Evolutionary conservation across 768 basidiomycete species (phyloP), one percentile per base, ranked within the genome.

Genomic region (Suillus bovinus): DNA sequence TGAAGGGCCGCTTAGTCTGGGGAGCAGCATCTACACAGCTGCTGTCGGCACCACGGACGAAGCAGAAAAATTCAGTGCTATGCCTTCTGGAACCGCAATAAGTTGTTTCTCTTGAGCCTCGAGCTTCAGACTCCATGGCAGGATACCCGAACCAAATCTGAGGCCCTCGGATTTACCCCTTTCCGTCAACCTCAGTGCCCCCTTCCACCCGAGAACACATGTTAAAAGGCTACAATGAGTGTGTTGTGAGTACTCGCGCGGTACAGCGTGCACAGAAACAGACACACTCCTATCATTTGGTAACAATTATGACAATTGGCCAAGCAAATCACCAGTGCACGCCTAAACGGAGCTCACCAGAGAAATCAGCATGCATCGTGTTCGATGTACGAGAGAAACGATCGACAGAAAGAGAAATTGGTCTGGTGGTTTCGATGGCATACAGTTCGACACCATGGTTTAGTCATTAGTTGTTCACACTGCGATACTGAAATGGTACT

Each of bases 11-110:
- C 46, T 10, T 50, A 17, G 29, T 20, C 22, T 14, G 13, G 7
- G 20, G 14, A 27, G 47, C 8, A n/a, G 24, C 24, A 47, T 27
- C 3, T 24, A 27, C 24, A 44, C 42, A 47, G 33, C 10, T 16
- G 84, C 83, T 3, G 88, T 86, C 42, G 90, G 78, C 27, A 89
- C 72, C 17, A 88, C 82, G 14, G 82, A 80, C 11, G 71, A 68
- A 3, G 82, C 68, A 9, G 59, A 68, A 22, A 89, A 68, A 22
- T 61, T 64, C 16, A 80, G 44, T 20, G 72, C 68, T 58, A 74
- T 55, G 4, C 78, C 82, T 20, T 71, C 67, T 60, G 71, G 70
- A 1, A 85, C 81, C 7, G 79, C 69, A 2, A 87, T 66, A 1
- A 86, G 66, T 69, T 33, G 88, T 75, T 4, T 77, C 9, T 76